Conservation (phyloP, 139 green algal species). For the Dunaliella sp. region DNA sequence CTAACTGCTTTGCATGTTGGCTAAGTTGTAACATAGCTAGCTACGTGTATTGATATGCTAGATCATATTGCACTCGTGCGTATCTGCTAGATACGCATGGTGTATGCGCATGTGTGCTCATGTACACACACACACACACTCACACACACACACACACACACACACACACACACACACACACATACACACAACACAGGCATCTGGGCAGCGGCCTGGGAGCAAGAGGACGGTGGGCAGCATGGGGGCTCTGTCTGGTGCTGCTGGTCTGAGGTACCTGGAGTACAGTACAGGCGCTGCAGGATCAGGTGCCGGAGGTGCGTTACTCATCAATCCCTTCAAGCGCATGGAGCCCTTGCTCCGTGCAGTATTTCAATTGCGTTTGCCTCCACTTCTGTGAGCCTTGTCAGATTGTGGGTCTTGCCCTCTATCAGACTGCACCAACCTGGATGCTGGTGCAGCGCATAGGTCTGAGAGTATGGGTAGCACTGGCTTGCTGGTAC, state of each 20-base stretch:
- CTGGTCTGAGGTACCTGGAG: conserved; percentile 76
- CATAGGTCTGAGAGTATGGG: no score
- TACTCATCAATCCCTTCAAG: neutral
- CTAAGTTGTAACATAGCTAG: no score
- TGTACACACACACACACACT: neutral
- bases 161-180: no score
- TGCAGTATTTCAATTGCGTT: neutral
- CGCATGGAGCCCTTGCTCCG: neutral
- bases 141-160: no score
- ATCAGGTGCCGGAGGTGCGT: neutral
- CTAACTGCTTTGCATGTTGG: neutral
- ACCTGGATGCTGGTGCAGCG: neutral
- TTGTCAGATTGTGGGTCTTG: neutral
- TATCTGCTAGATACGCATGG: neutral
- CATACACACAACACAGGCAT: neutral
- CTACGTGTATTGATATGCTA: neutral
- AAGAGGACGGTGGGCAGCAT: conserved; percentile 57
- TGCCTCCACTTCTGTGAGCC: neutral
- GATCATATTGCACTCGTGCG: neutral
- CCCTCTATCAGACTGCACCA: neutral
- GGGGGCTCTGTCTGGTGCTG: conserved; percentile 70
- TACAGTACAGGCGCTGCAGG: conserved; percentile 28
- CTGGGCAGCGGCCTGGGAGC: conserved; percentile 12
- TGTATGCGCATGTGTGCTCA: neutral
- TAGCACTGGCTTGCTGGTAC: no score